These are phyloP conservation scores for Aeschynomene evenia DNA, from an alignment of 306 rosid genomes.

Conservation along the genomic window DNA sequence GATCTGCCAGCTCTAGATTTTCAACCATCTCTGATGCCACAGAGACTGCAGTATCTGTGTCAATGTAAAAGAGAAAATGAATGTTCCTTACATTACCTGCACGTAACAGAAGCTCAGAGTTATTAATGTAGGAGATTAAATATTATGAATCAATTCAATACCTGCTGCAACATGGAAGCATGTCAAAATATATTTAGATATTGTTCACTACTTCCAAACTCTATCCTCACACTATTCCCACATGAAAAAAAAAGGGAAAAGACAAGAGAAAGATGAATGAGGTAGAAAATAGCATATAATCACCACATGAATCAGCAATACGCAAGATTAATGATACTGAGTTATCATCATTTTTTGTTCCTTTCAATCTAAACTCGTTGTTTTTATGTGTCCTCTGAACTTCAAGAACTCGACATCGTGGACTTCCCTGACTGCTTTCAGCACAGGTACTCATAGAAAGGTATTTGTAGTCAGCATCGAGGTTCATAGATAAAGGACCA, in stretches of 20 bases:
- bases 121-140: neutral
- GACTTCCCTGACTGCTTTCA: constrained; percentile 52
- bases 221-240: neutral
- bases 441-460: constrained; percentile 41
- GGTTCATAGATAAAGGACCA: constrained; percentile 57
- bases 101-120: constrained; percentile 13
- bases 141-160: neutral
- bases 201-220: neutral
- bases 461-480: constrained; percentile 55
- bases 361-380: constrained; percentile 64
- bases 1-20: constrained; percentile 57
- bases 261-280: neutral
- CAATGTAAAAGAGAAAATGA: constrained; percentile 71
- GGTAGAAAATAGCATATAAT: neutral
- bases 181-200: neutral
- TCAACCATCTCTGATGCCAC: constrained; percentile 85
- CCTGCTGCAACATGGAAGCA: neutral
- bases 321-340: constrained; percentile 61
- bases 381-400: constrained; percentile 46
- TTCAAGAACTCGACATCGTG: constrained; percentile 43
- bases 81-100: constrained; percentile 64
- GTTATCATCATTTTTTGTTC: constrained; percentile 52
- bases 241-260: neutral
- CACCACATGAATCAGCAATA: constrained; percentile 56
- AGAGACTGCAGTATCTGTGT: constrained; percentile 65